phyloP scores from a whole-genome alignment of 257 asterid species.

The Petunia axillaris region DNA sequence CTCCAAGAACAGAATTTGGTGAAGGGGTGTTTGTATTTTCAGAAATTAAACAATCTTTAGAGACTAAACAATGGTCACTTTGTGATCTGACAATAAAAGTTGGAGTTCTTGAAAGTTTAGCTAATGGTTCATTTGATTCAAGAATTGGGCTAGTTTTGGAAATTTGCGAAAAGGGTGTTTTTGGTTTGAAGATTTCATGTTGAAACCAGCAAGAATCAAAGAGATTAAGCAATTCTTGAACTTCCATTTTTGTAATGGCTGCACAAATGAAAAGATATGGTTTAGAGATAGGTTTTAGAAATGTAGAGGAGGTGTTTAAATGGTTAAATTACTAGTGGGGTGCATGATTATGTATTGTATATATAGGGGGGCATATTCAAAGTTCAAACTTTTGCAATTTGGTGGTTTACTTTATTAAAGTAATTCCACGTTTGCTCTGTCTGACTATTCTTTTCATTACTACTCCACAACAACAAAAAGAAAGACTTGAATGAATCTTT shows the following conservation, averaged over 20 bases:
- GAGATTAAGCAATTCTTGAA: constrained; percentile 37
- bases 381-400: background rate
- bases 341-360: background rate
- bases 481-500: no score
- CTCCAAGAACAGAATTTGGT: constrained; percentile 56
- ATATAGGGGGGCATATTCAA: background rate
- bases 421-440: background rate
- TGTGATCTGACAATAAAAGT: constrained; percentile 51
- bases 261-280: background rate
- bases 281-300: background rate
- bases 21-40: constrained; percentile 34
- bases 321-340: background rate
- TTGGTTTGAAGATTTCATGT: constrained; percentile 34
- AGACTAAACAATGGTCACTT: constrained; percentile 56
- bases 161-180: background rate
- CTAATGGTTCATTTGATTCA: background rate
- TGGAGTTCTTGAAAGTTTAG: constrained; percentile 42
- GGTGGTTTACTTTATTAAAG: constrained; percentile 17
- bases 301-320: background rate
- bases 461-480: no score
- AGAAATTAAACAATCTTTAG: constrained; percentile 31
- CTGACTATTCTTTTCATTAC: background rate
- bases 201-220: constrained; percentile 52
- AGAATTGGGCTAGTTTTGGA: constrained; percentile 2
- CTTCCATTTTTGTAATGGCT: constrained; percentile 38